Percentiles rank a stretch among this genome's conserved stretches.
Evolutionary conservation across 73 alveolate species (phyloP).

Genomic region (Symbiodinium pilosum): DNA sequence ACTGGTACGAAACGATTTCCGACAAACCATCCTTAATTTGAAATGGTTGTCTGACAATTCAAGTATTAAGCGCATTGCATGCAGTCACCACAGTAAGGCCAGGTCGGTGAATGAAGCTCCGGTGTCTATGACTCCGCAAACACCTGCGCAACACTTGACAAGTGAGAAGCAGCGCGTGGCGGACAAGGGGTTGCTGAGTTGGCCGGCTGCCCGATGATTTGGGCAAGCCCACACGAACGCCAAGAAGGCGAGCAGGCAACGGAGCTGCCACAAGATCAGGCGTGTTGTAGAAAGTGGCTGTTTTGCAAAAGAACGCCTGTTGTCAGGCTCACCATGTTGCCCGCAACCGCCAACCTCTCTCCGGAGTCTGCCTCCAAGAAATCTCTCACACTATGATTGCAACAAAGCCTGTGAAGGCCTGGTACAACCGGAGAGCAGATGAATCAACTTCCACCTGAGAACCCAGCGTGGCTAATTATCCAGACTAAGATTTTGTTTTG

Average conservation of each 20-base stretch:
- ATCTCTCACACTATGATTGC: too few relatives aligned
- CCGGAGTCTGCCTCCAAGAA: constrained; percentile 45
- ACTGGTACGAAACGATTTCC: too few relatives aligned
- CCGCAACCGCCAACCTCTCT: constrained; percentile 13
- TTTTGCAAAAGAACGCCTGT: background rate
- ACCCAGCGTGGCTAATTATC: too few relatives aligned
- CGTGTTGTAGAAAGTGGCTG: background rate
- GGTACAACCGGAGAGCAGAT: background rate
- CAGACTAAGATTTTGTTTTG: too few relatives aligned
- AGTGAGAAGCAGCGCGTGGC: background rate
- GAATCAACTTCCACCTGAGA: background rate
- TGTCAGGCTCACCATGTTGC: constrained; percentile 53
- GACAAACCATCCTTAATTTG: too few relatives aligned
- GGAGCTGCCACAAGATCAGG: constrained; percentile 40
- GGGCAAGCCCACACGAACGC: constrained; percentile 19
- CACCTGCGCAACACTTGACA: background rate
- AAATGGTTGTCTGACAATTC: too few relatives aligned
- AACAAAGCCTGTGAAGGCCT: background rate
- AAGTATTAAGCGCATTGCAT: background rate
- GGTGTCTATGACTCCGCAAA: constrained; percentile 54
- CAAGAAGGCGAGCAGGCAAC: constrained; percentile 78
- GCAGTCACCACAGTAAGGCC: background rate
- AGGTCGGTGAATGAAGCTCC: constrained; percentile 59
- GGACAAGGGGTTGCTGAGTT: background rate
- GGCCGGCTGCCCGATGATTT: background rate